Evolutionary conservation across 176 grass and related monocot species (phyloP).

Genomic region (Puccinellia tenuiflora): DNA sequence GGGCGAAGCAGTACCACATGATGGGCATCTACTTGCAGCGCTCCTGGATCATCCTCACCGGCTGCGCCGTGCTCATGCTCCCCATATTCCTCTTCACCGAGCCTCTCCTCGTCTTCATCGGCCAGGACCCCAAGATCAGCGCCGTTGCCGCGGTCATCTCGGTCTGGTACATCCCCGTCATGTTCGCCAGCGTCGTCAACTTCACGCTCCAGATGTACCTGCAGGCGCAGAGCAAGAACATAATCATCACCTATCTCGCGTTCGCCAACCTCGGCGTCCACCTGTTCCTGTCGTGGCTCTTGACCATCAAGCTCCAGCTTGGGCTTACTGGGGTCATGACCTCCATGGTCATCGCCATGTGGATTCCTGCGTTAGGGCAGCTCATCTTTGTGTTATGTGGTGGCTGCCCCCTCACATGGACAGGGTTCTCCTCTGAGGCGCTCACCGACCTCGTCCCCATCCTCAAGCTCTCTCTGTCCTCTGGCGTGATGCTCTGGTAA

Average conservation of each 20-base stretch:
- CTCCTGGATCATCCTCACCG: constrained; percentile 6
- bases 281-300: constrained; percentile 45
- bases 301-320: constrained; percentile 30
- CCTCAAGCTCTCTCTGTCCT: constrained; percentile 71
- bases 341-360: constrained; percentile 62
- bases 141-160: constrained; percentile 50
- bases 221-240: constrained; percentile 80
- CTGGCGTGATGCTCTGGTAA: constrained; percentile 94
- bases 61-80: constrained; percentile 1
- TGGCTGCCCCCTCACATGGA: constrained; percentile 73
- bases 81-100: constrained; percentile 64
- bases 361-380: constrained; percentile 63
- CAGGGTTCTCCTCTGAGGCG: constrained; percentile 47
- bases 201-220: constrained; percentile 93
- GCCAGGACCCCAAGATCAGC: constrained; percentile 59
- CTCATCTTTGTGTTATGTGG: constrained; percentile 62
- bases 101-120: constrained; percentile 44
- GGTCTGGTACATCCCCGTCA: constrained; percentile 62
- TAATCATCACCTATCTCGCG: constrained; percentile 65
- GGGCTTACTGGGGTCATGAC: constrained; percentile 54
- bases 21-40: constrained; percentile 68
- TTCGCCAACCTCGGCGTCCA: constrained; percentile 49
- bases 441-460: constrained; percentile 50
- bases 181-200: constrained; percentile 40
- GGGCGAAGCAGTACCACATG: constrained; percentile 57